Evolutionary conservation across 2,329 filamentous ascomycete species (phyloP), one percentile per base, ranked within the genome.

Genomic region (Aspergillus pseudoviridinutans): DNA sequence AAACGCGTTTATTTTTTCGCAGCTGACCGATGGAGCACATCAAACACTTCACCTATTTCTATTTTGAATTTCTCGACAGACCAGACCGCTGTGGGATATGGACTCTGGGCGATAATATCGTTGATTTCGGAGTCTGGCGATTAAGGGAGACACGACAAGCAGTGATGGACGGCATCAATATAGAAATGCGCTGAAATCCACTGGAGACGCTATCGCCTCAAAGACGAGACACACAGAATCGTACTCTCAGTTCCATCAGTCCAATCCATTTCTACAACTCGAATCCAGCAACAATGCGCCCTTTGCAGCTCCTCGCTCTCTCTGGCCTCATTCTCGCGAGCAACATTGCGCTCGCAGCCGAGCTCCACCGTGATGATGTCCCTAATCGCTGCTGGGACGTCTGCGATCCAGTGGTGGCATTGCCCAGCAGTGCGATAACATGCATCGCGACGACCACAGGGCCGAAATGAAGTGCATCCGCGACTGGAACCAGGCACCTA

Each of bases 381-480:
- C 69, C 69, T 24, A 63, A 56, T 51, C 60, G 57, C 29, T 72
- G 69, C 62, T 68, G 64, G 64, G 46, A 56, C 29, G 65, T 58
- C 25, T 72, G 69, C 53, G 60, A 64, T 3, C 38, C 64, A 0
- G 63, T 69, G 6, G 64, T 71, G 22, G 58, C 25, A 62, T 61
- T 38, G 61, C 69, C 12, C 50, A 64, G 41, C 59, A 58, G 51
- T 72, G 68, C 44, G 64, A 71, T 59, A 51, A 56, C 25, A 55
- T 53, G 7, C 53, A 68, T 47, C 44, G 66, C 49, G 61, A 71
- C 51, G 60, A 62, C 49, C 64, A 70, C 55, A 54, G 54, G 9
- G 64, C 64, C 29, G 68, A 72, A 38, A 58, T 68, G 32, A 35
- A 65, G 20, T 71, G 69, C 42, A 67, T 71, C 47, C 71, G 70